Evolutionary conservation across 805 yeast species (phyloP), one percentile per base, ranked within the genome.

Genomic region (Wickerhamiella slavikovae): DNA sequence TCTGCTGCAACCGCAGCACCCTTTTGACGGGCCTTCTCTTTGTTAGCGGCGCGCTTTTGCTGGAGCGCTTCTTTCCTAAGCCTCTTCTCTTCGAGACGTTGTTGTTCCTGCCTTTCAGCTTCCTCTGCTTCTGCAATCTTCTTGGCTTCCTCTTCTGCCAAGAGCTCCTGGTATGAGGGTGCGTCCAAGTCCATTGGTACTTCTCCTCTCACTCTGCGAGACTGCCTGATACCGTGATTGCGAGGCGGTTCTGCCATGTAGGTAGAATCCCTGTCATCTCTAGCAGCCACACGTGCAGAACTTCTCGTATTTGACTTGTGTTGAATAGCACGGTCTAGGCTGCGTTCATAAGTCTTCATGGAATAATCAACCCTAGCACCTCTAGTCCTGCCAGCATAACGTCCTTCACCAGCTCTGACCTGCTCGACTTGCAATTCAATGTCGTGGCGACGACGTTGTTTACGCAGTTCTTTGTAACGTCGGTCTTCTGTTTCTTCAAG

Each of bases 311-410:
- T 9, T 6, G 12, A 13, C 5, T 13, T 9, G 24, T 6, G 7
- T 9, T 9, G n/a, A 11, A 25, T 25, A 4, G 27, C 27, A 4
- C 12, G 17, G 19, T 25, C 15, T 5, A 12, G 22, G 26, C 29
- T 25, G 15, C 25, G 24, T 25, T 34, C 37, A n/a, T 25, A 34
- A 10, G 31, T 29, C 5, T 22, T 22, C 32, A 28, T 22, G 7
- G 29, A 24, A 20, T 31, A 34, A 18, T 29, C 31, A 17, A 51
- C 41, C 11, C 43, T 33, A 24, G 33, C 38, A 3, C 51, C 51
- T 5, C 55, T 37, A 6, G 54, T 49, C 8, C 55, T 37, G 6
- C 51, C 47, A 3, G 34, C 22, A 29, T 47, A 44, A 8, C 40
- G 31, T 10, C 53, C 54, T 16, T 44, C 50, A 13, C 44, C 52